phyloP scores from a whole-genome alignment of 345 rosid species.

The Moricandia arvensis region DNA sequence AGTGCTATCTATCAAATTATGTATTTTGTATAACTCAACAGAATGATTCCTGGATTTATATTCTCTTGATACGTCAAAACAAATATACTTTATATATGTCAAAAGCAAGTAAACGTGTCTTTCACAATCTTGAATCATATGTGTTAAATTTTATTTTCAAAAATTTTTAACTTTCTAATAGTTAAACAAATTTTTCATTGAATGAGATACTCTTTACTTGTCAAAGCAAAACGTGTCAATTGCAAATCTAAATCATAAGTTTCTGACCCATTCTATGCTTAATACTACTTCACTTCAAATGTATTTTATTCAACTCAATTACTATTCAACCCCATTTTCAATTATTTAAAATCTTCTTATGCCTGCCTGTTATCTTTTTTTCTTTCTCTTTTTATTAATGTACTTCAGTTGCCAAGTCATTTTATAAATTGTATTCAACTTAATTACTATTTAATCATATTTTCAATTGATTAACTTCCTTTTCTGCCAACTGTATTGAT shows the following conservation, averaged over 20 bases:
- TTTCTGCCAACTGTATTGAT: background rate
- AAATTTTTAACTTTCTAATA: background rate
- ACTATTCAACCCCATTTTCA: conserved; percentile 9
- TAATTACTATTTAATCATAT: background rate
- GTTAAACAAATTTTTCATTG: background rate
- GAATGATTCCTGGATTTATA: background rate
- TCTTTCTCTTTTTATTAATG: background rate
- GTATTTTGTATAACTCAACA: background rate
- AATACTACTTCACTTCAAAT: background rate
- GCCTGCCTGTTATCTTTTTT: background rate
- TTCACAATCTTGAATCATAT: background rate
- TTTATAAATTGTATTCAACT: background rate
- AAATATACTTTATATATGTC: background rate
- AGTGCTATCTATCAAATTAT: background rate
- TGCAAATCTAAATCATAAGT: background rate
- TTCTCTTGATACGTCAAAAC: background rate
- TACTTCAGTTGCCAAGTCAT: background rate
- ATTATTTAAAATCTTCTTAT: background rate
- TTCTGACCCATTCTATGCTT: conserved; percentile 8
- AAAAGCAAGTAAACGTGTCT: background rate
- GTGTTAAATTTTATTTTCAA: background rate
- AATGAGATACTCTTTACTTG: background rate
- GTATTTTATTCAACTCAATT: background rate
- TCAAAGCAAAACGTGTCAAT: background rate
- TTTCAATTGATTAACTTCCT: background rate